These are phyloP conservation scores for Salvia splendens DNA, from an alignment of 257 asterid genomes.

Conservation along the genomic window DNA sequence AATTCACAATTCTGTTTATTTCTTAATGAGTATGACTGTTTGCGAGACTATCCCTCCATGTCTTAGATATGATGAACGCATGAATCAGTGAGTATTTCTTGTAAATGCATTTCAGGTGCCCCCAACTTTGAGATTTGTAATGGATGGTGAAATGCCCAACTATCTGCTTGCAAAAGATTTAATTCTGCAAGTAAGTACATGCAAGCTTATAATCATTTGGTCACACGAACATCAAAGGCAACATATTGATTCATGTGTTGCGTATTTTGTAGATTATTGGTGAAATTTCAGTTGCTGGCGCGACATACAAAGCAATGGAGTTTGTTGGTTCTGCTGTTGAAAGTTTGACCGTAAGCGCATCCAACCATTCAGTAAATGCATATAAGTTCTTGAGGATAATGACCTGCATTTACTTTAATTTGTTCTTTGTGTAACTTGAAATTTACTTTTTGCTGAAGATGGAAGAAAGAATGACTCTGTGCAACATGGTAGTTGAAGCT, in stretches of 20 bases:
- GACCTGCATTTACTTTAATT: background rate
- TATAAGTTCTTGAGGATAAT: background rate
- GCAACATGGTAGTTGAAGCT: constrained; percentile 99
- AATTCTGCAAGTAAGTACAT: constrained; percentile 80
- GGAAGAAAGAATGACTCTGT: constrained; percentile 99
- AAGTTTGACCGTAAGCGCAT: constrained; percentile 71
- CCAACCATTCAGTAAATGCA: constrained; percentile 2
- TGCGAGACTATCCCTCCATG: background rate
- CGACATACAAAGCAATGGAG: constrained; percentile 97
- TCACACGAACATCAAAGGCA: background rate
- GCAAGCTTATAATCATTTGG: background rate
- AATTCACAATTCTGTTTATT: background rate
- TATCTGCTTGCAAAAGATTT: constrained; percentile 94
- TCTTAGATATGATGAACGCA: constrained; percentile 10
- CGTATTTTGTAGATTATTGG: constrained; percentile 76
- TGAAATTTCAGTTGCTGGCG: constrained; percentile 98
- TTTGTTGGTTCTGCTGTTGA: constrained; percentile 91
- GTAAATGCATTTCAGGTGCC: constrained; percentile 68
- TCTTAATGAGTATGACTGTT: background rate
- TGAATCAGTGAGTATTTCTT: constrained; percentile 12
- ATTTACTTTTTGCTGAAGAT: constrained; percentile 50
- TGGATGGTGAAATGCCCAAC: constrained; percentile 97
- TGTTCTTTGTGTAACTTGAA: constrained; percentile 3
- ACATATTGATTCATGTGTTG: background rate
- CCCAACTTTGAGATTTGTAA: constrained; percentile 85